Base-by-base conservation (phyloP, 345 rosid genomes). In the Citrus medica region DNA sequence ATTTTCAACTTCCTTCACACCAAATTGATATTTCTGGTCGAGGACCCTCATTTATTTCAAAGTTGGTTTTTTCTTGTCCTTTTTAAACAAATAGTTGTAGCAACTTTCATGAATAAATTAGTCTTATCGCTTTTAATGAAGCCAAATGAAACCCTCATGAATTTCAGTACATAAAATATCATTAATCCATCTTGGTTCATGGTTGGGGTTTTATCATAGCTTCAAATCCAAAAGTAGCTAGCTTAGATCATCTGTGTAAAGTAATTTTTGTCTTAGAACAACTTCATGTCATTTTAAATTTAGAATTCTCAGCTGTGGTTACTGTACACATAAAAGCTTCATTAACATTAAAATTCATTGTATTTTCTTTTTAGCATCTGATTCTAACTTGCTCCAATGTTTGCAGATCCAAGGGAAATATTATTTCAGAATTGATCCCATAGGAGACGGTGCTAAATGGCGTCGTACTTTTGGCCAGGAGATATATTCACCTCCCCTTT, bases 391-490 rank as follows among this genome's bases (percentile, higher is more conserved):
- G 27, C 53, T 51, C 28, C 63, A 69, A 71, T 28, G 71, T 32
- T 51, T 88, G 73, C 90, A 95, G 98, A 81, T 93, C 81, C 97
- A 90, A 87, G 98, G 98, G 79, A 95, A 95, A 80, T 93, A 92
- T 75, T 95, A 93, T 81, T 93, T 82, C 85, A 86, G 93, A 87
- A 87, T 93, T 73, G 98, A 95, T 71, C 89, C 88, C n/a, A 71
- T 90, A 19, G 98, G 98, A 81, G 91, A 90, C 79, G 98, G 98
- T 83, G 95, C 98, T 46, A 92, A 90, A 82, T 95, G 98, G 98
- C 95, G 98, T 69, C 90, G 95, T 72, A 78, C 95, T 69, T 90
- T 91, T 77, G 95, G 98, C 67, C 97, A 95, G 83, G 97, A 95
- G 86, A 91, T 95, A 86, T 95, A 93, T 88, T 95, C 98, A 14